Percentiles rank a stretch among this genome's conserved stretches.
phyloP scores from a whole-genome alignment of 2,329 filamentous ascomycete genomes.

The Chrysoporthe deuterocubensis region DNA sequence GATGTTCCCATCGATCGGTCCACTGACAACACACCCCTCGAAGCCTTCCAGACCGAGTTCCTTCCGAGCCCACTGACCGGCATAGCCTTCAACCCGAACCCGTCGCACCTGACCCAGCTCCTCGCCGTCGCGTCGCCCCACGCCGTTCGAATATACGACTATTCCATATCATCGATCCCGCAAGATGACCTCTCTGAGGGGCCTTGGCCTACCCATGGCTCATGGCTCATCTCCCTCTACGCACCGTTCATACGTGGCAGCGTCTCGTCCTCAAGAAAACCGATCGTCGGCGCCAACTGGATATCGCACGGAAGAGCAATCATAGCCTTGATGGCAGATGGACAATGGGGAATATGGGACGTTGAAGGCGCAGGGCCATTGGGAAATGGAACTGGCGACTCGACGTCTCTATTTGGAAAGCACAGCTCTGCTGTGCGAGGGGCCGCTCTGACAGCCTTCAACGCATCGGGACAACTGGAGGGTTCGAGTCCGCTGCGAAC shows the following conservation, averaged over 20 bases:
- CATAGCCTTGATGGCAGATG: conserved; percentile 62
- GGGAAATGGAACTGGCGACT: conserved; percentile 30
- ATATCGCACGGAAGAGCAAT: conserved; percentile 63
- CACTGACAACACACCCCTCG: conserved; percentile 40
- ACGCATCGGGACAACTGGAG: conserved; percentile 62
- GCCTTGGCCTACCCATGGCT: conserved; percentile 61
- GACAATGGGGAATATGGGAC: conserved; percentile 72
- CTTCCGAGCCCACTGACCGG: conserved; percentile 57
- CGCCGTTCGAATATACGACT: conserved; percentile 66
- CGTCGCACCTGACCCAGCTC: conserved; percentile 56
- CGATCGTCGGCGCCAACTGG: conserved; percentile 66
- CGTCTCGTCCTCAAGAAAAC: conserved; percentile 53
- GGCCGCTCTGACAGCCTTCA: conserved; percentile 62
- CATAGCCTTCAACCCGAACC: conserved; percentile 64
- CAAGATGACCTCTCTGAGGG: conserved; percentile 55
- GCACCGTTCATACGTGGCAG: conserved; percentile 57
- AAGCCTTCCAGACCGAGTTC: conserved; percentile 65
- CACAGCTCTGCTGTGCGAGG: conserved; percentile 58
- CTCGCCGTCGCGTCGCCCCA: conserved; percentile 59
- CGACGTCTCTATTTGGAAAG: conserved; percentile 52
- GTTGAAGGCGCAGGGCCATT: conserved; percentile 61
- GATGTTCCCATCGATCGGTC: conserved; percentile 54
- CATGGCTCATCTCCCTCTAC: conserved; percentile 67
- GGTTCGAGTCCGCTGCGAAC: conserved; percentile 61
- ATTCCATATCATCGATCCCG: conserved; percentile 55